Evolutionary conservation across 352 stramenopile genomes (phyloP), one percentile per base, ranked within the genome.

Genomic region (Phytophthora sansomeana): DNA sequence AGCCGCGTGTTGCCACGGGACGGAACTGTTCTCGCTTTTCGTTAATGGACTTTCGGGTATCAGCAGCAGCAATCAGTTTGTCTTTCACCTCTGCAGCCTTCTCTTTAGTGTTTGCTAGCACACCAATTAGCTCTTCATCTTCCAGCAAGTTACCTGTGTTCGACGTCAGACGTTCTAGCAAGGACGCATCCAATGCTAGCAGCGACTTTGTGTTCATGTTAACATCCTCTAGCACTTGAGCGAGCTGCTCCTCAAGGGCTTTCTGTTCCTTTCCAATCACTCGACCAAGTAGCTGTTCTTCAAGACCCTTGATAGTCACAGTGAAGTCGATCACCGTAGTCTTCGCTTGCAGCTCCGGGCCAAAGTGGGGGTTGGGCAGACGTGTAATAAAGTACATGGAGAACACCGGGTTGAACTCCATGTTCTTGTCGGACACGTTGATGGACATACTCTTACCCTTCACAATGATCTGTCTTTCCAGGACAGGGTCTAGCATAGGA

Each of bases 311-410:
- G 63, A 98, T 97, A 3, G 96, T 99, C 8, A 99, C 95, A 1
- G 97, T 99, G 65, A 99, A 99, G 84, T 99, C 97, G 42, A 99
- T 98, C 44, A 99, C 89, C 0, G 97, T 99, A 0, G 97, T 98
- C 75, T 99, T 99, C 5, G 97, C 97, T 77, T 99, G 97, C 19
- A 99, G 73, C 66, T 99, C 98, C 1, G 97, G 98, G 6, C 90
- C 96, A 48, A 99, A 99, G 72, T 97, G 97, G 38, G 98, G 98
- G 66, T 99, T 99, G 14, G 97, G 97, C 53, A 99, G 76, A 1
- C 97, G 83, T 5, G 97, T 99, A 66, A 99, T 99, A 63, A 99
- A 99, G 72, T 99, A 99, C 80, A 99, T 94, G 42, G 93, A 98
- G 71, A 99, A 99, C 19, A 91, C 93, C 7, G 95, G 92, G 67